phyloP scores from a whole-genome alignment of 441 rosid genomes.

The Erodium texanum region DNA sequence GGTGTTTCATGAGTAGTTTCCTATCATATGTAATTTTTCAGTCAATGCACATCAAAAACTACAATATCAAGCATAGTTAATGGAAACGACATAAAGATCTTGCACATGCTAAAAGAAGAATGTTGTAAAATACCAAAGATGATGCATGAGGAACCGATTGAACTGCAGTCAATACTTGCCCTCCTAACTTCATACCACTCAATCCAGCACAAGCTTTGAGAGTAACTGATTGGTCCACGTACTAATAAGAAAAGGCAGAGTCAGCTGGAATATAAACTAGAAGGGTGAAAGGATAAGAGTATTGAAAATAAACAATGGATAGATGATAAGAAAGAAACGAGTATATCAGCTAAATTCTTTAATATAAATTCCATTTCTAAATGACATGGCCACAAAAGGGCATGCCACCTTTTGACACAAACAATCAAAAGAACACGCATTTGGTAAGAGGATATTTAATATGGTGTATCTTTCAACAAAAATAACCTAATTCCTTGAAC shows the following conservation, averaged over 20 bases:
- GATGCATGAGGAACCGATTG: constrained; percentile 46
- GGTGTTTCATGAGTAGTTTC: constrained; percentile 38
- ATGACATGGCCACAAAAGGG: background rate
- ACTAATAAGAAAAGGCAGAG: constrained; percentile 33
- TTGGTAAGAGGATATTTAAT: no score
- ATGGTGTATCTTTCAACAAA: background rate
- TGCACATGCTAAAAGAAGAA: background rate
- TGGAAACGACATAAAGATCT: background rate
- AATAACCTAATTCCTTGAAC: background rate
- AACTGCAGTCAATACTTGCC: constrained; percentile 65
- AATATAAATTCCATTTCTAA: no score
- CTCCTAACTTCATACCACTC: constrained; percentile 91
- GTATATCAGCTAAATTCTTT: no score
- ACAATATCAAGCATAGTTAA: constrained; percentile 11
- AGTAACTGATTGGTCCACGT: constrained; percentile 59
- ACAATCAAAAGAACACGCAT: no score
- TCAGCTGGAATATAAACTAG: constrained; percentile 7
- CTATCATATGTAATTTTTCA: constrained; percentile 28
- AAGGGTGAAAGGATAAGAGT: background rate
- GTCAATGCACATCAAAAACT: constrained; percentile 19
- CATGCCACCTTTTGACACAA: background rate
- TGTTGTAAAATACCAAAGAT: constrained; percentile 35
- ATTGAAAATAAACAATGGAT: background rate
- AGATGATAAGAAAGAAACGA: background rate
- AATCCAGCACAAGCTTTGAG: constrained; percentile 79